phyloP scores from a whole-genome alignment of 305 asterid genomes.

The Rubia occidens region DNA sequence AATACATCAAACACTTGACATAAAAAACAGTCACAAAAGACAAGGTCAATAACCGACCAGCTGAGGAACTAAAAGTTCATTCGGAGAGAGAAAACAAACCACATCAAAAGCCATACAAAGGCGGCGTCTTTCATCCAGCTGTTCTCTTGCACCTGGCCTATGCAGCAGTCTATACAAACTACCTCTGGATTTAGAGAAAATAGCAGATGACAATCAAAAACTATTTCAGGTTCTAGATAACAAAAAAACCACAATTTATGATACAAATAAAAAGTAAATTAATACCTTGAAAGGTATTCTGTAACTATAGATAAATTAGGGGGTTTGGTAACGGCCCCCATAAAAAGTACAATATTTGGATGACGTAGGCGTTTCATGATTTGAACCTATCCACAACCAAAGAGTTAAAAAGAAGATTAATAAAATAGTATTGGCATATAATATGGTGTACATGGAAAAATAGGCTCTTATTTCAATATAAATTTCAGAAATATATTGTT shows the following conservation, averaged over 20 bases:
- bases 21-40: slow-evolving; percentile 9
- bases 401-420: slow-evolving; percentile 14
- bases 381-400: slow-evolving; percentile 57
- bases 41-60: background rate
- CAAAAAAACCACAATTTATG: background rate
- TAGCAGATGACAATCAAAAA: slow-evolving; percentile 13
- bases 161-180: slow-evolving; percentile 84
- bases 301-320: slow-evolving; percentile 95
- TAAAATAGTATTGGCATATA: slow-evolving; percentile 11
- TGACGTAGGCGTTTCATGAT: slow-evolving; percentile 93
- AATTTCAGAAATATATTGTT: background rate
- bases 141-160: slow-evolving; percentile 78
- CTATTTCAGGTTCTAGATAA: slow-evolving; percentile 1
- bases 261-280: slow-evolving; percentile 3
- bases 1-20: slow-evolving; percentile 16
- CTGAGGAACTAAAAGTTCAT: background rate
- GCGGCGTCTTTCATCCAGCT: slow-evolving; percentile 84
- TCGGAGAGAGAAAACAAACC: slow-evolving; percentile 28
- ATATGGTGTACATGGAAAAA: background rate
- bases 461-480: background rate
- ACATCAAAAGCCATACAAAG: slow-evolving; percentile 95
- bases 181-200: slow-evolving; percentile 48
- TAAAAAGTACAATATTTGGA: slow-evolving; percentile 97
- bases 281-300: slow-evolving; percentile 83
- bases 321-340: slow-evolving; percentile 97